Evolutionary conservation across 2,329 filamentous ascomycete species (phyloP), one percentile per base, ranked within the genome.

Genomic region (Aphanocladium album): DNA sequence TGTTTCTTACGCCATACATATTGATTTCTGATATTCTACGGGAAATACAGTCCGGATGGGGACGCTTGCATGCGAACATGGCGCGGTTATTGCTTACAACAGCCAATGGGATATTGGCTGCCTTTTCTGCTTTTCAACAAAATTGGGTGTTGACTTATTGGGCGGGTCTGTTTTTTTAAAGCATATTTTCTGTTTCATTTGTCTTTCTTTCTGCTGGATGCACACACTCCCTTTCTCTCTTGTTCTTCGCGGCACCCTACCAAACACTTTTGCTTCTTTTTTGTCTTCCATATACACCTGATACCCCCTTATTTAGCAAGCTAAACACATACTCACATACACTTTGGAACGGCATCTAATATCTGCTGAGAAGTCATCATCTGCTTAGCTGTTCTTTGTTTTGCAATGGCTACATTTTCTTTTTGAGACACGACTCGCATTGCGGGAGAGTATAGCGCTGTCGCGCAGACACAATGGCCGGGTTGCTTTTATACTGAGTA

Each of bases 301-400:
- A 58, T 58, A 58, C 56, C 56, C 56, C 47, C 46, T 50, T 50
- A 30, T 30, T 33, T 51, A 33, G 46, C 46, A 58, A 23, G 54
- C 17, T 27, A 37, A 37, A 57, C 43, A 39, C 21, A 47, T 25
- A 37, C 53, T 35, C 35, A 58, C 21, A 43, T 33, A 19, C 7
- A 50, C 35, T 30, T 49, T 45, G 25, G 21, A 51, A 27, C 35
- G 5, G 25, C 37, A 12, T 5, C 0, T 37, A 19, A 41, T 41
- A 30, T 41, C 45, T 41, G n/a, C 12, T n/a, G n/a, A 51, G 8
- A 50, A 41, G 17, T 5, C 17, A 35, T 14, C 27, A 30, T 51
- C 27, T 23, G 46, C 55, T 43, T 51, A 12, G 35, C 46, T 51
- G 23, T 33, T 43, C 25, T 35, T 35, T 37, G 23, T 57, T 25